A percentile compares a stretch with the other conserved stretches of the same genome.
Conservation (phyloP, 176 grass and related monocot species). For the Lolium multiflorum region DNA sequence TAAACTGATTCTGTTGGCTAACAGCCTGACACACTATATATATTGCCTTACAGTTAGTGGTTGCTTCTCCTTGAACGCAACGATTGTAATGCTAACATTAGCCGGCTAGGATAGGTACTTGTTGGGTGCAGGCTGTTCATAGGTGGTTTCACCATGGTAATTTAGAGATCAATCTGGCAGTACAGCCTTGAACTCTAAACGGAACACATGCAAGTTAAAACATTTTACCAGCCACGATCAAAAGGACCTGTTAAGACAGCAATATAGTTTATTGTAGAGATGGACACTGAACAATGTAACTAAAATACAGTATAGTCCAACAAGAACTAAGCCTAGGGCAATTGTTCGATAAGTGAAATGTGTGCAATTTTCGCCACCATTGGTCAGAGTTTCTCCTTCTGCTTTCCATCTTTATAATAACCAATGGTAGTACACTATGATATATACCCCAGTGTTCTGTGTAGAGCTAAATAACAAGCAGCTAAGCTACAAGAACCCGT, state of each 20-base stretch:
- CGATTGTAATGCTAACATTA: background rate
- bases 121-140: background rate
- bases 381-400: background rate
- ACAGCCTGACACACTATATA: background rate
- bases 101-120: background rate
- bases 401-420: too few species aligned
- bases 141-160: background rate
- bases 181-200: conserved; percentile 11
- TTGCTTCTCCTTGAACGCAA: background rate
- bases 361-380: background rate
- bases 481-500: conserved; percentile 29
- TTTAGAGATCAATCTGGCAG: conserved; percentile 1
- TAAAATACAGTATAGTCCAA: background rate
- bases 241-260: background rate
- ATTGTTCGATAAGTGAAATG: background rate
- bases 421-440: too few species aligned
- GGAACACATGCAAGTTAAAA: background rate
- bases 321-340: background rate
- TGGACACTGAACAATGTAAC: background rate
- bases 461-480: conserved; percentile 29
- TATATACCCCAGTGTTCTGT: background rate
- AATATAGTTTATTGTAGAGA: conserved; percentile 8
- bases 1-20: background rate
- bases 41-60: background rate
- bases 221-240: background rate